Evolutionary conservation across 2,329 filamentous ascomycete species (phyloP).

Genomic region (Bimuria novae-zelandiae): DNA sequence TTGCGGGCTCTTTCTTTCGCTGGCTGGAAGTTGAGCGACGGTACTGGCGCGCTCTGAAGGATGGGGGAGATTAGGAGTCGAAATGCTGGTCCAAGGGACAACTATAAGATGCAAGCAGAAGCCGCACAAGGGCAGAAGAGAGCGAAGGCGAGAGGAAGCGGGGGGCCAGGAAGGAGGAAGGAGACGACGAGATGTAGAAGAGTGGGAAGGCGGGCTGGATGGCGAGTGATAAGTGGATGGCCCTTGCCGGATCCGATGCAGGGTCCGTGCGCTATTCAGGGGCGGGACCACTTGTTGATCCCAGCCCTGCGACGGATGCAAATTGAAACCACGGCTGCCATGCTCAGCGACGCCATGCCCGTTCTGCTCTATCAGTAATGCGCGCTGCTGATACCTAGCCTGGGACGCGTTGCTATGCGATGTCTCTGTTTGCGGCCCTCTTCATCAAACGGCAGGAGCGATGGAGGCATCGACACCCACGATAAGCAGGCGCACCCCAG

Average conservation of each 20-base stretch:
- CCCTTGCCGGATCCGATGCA: conserved; percentile 1
- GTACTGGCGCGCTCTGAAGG: conserved; percentile 43
- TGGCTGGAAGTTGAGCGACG: conserved; percentile 36
- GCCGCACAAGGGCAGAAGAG: conserved; percentile 53
- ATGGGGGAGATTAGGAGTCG: conserved; percentile 24
- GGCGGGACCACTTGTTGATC: conserved; percentile 3
- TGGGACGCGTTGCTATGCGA: background rate
- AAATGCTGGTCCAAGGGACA: conserved; percentile 40
- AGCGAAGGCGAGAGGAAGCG: conserved; percentile 50
- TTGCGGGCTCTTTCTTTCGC: conserved; percentile 30
- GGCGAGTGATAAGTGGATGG: conserved; percentile 11
- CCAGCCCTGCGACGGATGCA: conserved; percentile 2
- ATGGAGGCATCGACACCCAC: background rate
- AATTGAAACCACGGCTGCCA: conserved; percentile 15
- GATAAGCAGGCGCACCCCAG: background rate
- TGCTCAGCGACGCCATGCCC: conserved; percentile 9
- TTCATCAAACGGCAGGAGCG: background rate
- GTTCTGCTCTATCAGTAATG: conserved; percentile 1
- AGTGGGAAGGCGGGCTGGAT: conserved; percentile 22
- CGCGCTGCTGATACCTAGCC: background rate
- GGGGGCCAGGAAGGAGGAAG: conserved; percentile 24
- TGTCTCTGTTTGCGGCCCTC: too few species aligned
- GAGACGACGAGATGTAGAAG: conserved; percentile 58
- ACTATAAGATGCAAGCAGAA: conserved; percentile 43
- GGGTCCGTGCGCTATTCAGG: conserved; percentile 12